Conservation (phyloP, 495 filamentous ascomycete species). For the Glutinoglossum americanum region DNA sequence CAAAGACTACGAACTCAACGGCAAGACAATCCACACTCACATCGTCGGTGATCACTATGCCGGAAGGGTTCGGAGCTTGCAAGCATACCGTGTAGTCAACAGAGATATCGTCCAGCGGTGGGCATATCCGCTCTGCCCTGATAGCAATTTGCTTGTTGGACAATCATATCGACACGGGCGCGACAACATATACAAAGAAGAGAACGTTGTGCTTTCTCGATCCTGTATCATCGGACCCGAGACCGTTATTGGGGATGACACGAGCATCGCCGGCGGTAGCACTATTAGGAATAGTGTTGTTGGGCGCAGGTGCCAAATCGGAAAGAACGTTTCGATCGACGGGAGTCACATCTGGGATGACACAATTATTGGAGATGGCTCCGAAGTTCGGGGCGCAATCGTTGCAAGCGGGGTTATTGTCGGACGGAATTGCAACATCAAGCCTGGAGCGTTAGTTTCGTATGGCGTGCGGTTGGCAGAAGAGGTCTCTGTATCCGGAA, state of each 20-base stretch:
- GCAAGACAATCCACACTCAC: constrained; percentile 85
- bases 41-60: constrained; percentile 59
- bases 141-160: constrained; percentile 58
- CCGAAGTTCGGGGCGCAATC: constrained; percentile 48
- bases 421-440: constrained; percentile 45
- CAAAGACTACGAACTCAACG: constrained; percentile 91
- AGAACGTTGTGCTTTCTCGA: constrained; percentile 48
- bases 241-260: constrained; percentile 54
- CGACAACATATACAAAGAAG: constrained; percentile 46
- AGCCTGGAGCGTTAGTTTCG: constrained; percentile 56
- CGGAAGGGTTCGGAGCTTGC: constrained; percentile 62
- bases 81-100: constrained; percentile 79
- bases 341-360: constrained; percentile 84
- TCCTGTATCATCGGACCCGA: constrained; percentile 41
- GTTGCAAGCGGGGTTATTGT: constrained; percentile 49
- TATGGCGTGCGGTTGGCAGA: constrained; percentile 53
- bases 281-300: constrained; percentile 51
- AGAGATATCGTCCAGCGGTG: constrained; percentile 70
- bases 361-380: constrained; percentile 48
- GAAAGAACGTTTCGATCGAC: constrained; percentile 56
- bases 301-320: constrained; percentile 66
- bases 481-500: constrained; percentile 27
- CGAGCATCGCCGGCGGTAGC: constrained; percentile 50
- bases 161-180: constrained; percentile 51
- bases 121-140: constrained; percentile 85